A percentile compares a stretch with the other conserved stretches of the same genome.
Conservation (phyloP, 2,329 filamentous ascomycete genomes). For the Beauveria sp. region DNA sequence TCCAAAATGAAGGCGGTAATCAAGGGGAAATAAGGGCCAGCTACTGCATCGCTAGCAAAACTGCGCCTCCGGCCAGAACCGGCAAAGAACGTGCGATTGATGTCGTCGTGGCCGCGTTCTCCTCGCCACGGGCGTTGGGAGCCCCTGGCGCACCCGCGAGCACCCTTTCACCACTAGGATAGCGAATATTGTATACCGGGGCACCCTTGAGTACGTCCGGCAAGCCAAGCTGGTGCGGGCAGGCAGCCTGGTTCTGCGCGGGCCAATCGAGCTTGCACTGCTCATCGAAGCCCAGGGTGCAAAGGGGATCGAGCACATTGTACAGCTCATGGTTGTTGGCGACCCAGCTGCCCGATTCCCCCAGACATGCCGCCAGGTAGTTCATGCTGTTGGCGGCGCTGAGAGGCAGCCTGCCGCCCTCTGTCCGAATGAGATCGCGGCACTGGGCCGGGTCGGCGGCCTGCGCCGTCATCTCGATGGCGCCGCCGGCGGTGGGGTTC, state of each 20-base stretch:
- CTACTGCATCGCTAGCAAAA: neutral
- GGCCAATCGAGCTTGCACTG: constrained; percentile 37
- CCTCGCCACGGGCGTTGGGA: neutral
- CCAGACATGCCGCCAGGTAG: constrained; percentile 39
- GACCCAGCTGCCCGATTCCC: constrained; percentile 35
- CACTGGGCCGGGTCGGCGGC: constrained; percentile 39
- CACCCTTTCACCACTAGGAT: constrained; percentile 35
- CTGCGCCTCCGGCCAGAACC: neutral
- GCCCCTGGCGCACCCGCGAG: constrained; percentile 19
- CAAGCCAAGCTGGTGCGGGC: constrained; percentile 34
- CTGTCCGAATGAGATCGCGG: constrained; percentile 37
- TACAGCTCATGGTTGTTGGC: constrained; percentile 39
- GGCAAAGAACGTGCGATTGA: neutral
- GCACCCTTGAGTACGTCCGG: constrained; percentile 25
- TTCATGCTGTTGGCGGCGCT: constrained; percentile 47
- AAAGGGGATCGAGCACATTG: constrained; percentile 44
- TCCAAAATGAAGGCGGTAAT: neutral
- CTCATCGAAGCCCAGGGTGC: constrained; percentile 39
- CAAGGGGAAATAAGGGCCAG: neutral
- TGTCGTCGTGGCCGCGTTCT: neutral
- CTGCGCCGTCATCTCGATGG: constrained; percentile 39
- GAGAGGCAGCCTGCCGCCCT: constrained; percentile 30
- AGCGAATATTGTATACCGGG: constrained; percentile 40
- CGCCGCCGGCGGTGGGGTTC: constrained; percentile 39
- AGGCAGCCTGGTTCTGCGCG: constrained; percentile 36